Base-by-base conservation (phyloP, 169 alveolate genomes). In the Plasmodium billcollinsi region DNA sequence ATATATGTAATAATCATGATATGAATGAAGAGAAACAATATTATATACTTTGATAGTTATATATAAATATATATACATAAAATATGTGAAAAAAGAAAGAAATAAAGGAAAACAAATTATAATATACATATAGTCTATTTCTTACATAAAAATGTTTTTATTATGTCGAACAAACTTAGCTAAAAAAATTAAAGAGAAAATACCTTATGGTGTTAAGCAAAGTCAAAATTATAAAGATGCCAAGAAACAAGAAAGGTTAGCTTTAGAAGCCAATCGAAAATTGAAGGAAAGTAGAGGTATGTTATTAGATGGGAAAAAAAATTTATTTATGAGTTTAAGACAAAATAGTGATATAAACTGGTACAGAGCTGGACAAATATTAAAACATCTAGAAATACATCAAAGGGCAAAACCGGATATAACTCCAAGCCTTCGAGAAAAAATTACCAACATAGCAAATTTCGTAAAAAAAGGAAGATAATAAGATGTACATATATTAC, bases 371-470 rank as follows among this genome's bases (percentile, higher is more conserved):
- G 93, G 86, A 33, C 95, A 92, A 73, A 94, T 94, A 15, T 58
- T 94, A 50, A 94, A 94, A 66, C 96, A 94, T 54, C 74, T 94
- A 72, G 96, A 94, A 66, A 88, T 92, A 49, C 96, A 94, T 56
- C 83, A 75, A 33, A 73, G 96, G 20, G 95, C 93, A 43, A 94
- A 94, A 20, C 93, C 92, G 20, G 93, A 83, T n/a, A 73, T 90
- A 15, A 88, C 92, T 12, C 91, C 92, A 18, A 73, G 54, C 26
- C 12, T 76, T 43, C 54, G 95, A 18, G 94, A 93, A 54, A 62
- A 70, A 61, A 93, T 93, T 39, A 88, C 94, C 8, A 59, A 86
- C 12, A 92, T 92, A 33, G 94, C 95, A n/a, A 80, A 92, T 18
- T 66, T 63, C 14, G 94, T 94, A 56, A 94, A 94, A 70, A 83